Base-by-base conservation (phyloP, 257 asterid genomes). In the Lithospermum erythrorhizon region DNA sequence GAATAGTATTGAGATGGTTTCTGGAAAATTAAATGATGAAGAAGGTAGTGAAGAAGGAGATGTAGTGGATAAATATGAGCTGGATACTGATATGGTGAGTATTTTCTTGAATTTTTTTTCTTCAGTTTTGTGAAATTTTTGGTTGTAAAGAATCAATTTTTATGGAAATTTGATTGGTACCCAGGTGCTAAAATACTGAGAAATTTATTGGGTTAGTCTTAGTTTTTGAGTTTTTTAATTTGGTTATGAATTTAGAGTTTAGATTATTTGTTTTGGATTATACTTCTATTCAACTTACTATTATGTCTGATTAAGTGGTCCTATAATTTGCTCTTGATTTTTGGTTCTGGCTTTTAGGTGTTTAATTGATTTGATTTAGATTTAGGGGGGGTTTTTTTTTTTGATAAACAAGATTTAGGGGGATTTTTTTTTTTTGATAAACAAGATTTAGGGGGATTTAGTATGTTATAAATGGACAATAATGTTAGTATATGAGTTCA, bases 41-140 rank as follows among this genome's bases (percentile, higher is more conserved):
- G 79, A 55, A 45, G 68, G 53, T 45, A 66, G 62, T 24, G 75
- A 64, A 66, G 71, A 59, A 20, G 79, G 63, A 57, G 75, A 65
- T 48, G 76, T 62, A 24, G 67, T 55, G 60, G 71, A 62, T 61
- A 77, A 65, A 29, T 69, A 70, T 57, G 76, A 65, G 59, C 70
- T 29, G 58, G 80, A 66, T 53, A 24, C 66, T 57, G 76, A 77
- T 30, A 70, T 74, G 95, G 95, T 86, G 77, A 30, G 10, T 2
- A 7, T 29, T n/a, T 57, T 48, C 15, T 1, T 53, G 1, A 9
- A 21, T 30, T 47, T 54, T 5, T 6, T 37, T 41, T 41, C 4
- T 41, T 41, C 13, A 10, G 11, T 8, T 16, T 16, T 5, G 35
- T 54, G 2, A 27, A 27, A 18, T 21, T 10, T 6, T 9, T 23